Evolutionary conservation across 75 land plant genomes (phyloP).

Genomic region (Ceratopteris richardii): DNA sequence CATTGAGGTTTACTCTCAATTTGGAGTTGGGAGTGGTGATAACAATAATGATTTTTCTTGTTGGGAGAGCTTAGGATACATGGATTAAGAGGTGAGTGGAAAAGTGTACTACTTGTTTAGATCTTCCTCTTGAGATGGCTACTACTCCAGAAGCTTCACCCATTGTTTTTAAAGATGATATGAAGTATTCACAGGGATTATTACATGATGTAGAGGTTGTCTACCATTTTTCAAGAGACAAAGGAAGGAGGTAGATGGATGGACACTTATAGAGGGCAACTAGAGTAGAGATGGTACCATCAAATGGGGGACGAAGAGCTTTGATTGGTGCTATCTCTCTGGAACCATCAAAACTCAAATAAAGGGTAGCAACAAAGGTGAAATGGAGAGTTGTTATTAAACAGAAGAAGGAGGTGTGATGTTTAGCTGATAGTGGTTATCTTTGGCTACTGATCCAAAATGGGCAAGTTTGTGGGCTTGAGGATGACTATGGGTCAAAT

Average conservation of each 20-base stretch:
- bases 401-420: too few species aligned
- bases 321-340: too few species aligned
- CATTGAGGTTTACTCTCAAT: constrained; percentile 44
- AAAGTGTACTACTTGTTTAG: constrained; percentile 48
- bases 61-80: constrained; percentile 93
- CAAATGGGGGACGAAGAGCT: too few species aligned
- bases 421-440: too few species aligned
- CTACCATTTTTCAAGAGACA: constrained; percentile 5
- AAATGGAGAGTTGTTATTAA: too few species aligned
- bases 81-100: constrained; percentile 60
- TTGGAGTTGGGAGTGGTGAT: constrained; percentile 3
- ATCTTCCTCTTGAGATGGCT: constrained; percentile 94
- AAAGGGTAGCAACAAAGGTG: too few species aligned
- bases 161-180: constrained; percentile 88
- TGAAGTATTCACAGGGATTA: constrained; percentile 70
- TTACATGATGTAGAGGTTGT: constrained; percentile 57
- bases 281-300: too few species aligned
- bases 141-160: constrained; percentile 92
- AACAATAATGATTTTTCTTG: constrained; percentile 69
- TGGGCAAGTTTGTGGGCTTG: not conserved
- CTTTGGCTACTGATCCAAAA: too few species aligned
- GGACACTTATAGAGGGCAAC: too few species aligned
- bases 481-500: constrained; percentile 30
- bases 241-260: constrained; percentile 37
- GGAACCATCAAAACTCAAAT: too few species aligned